phyloP scores from a whole-genome alignment of 225 moss, liverwort and hornwort species.

The Marchantia paleacea region DNA sequence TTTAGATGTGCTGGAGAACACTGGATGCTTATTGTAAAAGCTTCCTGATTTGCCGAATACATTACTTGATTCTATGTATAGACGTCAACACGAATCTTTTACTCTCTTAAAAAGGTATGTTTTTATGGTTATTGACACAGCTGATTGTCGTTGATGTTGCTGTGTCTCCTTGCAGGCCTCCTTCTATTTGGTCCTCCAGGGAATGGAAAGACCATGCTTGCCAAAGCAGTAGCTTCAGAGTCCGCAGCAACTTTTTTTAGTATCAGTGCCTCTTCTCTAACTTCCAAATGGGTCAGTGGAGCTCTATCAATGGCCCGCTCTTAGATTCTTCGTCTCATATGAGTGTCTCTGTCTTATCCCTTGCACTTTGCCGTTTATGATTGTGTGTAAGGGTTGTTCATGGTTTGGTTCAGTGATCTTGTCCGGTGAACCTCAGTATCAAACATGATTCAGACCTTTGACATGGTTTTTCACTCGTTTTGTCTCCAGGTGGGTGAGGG shows the following conservation, averaged over 20 bases:
- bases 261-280: slow-evolving; percentile 91
- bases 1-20: no score
- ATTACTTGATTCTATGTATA: no score
- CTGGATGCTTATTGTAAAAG: no score
- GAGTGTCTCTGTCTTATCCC: neutral
- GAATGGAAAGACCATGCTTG: slow-evolving; percentile 95
- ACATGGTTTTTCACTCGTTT: neutral
- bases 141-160: neutral
- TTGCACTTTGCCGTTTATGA: neutral
- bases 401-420: neutral
- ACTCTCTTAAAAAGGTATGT: neutral
- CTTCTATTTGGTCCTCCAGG: slow-evolving; percentile 95
- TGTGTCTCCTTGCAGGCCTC: slow-evolving; percentile 46
- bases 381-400: neutral
- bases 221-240: slow-evolving; percentile 97
- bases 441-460: neutral
- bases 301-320: neutral
- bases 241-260: slow-evolving; percentile 94
- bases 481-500: slow-evolving; percentile 72
- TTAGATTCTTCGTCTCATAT: neutral
- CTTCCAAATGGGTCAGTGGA: slow-evolving; percentile 82
- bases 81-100: no score
- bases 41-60: no score
- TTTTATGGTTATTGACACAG: neutral
- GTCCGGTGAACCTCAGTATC: neutral